Conservation (phyloP, 2,329 filamentous ascomycete species). For the Coniochaeta ligniaria region DNA sequence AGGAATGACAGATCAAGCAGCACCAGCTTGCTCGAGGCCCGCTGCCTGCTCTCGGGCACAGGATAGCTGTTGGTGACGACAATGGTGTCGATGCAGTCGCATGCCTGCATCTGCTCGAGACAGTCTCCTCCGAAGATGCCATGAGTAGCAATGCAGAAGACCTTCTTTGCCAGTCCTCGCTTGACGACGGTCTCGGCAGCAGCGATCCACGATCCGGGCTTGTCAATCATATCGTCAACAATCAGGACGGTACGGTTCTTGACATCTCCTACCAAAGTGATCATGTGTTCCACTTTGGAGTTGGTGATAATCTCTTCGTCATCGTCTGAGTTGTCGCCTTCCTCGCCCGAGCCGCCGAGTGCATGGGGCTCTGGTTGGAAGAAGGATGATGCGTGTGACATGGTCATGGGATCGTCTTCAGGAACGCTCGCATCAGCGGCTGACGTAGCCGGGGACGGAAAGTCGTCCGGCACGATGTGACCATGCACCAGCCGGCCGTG, state of each 20-base stretch:
- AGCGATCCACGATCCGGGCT: constrained; percentile 92
- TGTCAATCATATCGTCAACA: constrained; percentile 99
- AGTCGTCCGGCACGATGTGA: constrained; percentile 92
- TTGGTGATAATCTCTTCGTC: constrained; percentile 86
- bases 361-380: constrained; percentile 65
- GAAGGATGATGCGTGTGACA: constrained; percentile 72
- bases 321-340: constrained; percentile 76
- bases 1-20: constrained; percentile 84
- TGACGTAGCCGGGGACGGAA: constrained; percentile 69
- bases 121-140: constrained; percentile 88
- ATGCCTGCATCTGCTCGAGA: constrained; percentile 81
- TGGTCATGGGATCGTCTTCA: constrained; percentile 75
- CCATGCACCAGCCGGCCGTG: constrained; percentile 87
- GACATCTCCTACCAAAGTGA: constrained; percentile 95
- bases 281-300: constrained; percentile 81
- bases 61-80: constrained; percentile 98
- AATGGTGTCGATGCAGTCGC: constrained; percentile 88
- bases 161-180: constrained; percentile 81
- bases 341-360: constrained; percentile 79
- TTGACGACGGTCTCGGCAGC: constrained; percentile 96
- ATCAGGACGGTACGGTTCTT: constrained; percentile 84
- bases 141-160: constrained; percentile 97
- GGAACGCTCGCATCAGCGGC: constrained; percentile 54
- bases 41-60: constrained; percentile 67
- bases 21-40: constrained; percentile 72